phyloP scores from a whole-genome alignment of 2,329 filamentous ascomycete genomes.

The Emergomyces pasteurianus region DNA sequence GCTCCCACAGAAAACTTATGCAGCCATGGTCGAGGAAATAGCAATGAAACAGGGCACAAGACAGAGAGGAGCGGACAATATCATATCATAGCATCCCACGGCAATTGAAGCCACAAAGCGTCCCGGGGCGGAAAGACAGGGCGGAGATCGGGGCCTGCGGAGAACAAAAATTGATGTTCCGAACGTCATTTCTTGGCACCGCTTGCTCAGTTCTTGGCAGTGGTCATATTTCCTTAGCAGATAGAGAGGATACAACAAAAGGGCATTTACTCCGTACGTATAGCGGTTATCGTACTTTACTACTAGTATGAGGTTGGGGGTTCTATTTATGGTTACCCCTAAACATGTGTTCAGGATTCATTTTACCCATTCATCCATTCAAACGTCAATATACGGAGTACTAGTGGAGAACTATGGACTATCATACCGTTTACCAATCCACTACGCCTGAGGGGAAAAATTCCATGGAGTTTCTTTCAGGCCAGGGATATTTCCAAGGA shows the following conservation, averaged over 20 bases:
- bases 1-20: neutral
- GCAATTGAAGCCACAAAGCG: neutral
- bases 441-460: neutral
- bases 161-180: neutral
- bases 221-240: too few relatives aligned
- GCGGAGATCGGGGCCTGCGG: neutral
- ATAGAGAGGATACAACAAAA: too few relatives aligned
- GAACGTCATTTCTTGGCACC: slow-evolving; percentile 1
- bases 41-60: neutral
- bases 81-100: neutral
- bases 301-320: neutral
- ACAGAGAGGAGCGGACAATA: neutral
- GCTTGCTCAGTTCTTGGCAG: neutral
- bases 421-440: too few relatives aligned
- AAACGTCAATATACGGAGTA: too few relatives aligned
- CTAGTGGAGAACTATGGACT: too few relatives aligned
- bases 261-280: neutral
- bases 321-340: neutral
- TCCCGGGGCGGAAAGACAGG: neutral
- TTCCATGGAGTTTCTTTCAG: neutral
- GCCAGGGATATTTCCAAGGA: neutral
- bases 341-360: neutral
- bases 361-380: neutral
- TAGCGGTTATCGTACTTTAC: neutral
- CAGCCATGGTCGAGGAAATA: neutral